Evolutionary conservation across 768 basidiomycete genomes (phyloP), one percentile per base, ranked within the genome.

Genomic region (Sarcodon aspratus): DNA sequence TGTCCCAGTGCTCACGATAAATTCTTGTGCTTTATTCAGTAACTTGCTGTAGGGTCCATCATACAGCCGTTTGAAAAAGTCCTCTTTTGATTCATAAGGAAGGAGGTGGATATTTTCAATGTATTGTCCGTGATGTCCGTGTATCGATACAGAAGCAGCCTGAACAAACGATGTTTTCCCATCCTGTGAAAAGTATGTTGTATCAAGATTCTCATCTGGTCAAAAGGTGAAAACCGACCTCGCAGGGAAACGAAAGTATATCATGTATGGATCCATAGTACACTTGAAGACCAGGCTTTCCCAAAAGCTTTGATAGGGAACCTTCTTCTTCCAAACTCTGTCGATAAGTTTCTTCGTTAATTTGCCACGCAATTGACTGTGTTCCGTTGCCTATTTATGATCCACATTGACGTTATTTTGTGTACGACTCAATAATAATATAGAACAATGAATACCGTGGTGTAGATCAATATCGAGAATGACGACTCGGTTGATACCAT

Each of bases 221-320:
- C 6, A 44, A 17, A 7, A 46, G 6, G 7, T 46, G 31, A 34
- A 12, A 1, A 51, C 65, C 32, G 54, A 87, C 89, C 71, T 96
- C 92, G 67, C 92, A 96, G 1, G 92, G 92, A 59, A 81, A 96
- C 10, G 92, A 87, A 11, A 93, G 70, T 40, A 97, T 78, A 55
- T 98, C 95, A 59, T 99, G 95, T n/a, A 94, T 69, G 9, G 89
- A 93, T 1, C 89, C 90, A 51, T 97, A 99, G 62, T 81, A 96
- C 33, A 93, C 65, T 52, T 78, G 74, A 0, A 82, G 72, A 1
- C 78, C 76, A 1, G 63, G 62, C 45, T 70, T 72, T 1, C 53
- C 11, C 1, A 62, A 54, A 1, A 38, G 13, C 13, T 27, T 42
- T 42, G 40, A 42, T 13, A 15, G 2, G 59, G 52, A 60, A 58